phyloP scores from a whole-genome alignment of 148 eudicot species.

The Simmondsia chinensis region DNA sequence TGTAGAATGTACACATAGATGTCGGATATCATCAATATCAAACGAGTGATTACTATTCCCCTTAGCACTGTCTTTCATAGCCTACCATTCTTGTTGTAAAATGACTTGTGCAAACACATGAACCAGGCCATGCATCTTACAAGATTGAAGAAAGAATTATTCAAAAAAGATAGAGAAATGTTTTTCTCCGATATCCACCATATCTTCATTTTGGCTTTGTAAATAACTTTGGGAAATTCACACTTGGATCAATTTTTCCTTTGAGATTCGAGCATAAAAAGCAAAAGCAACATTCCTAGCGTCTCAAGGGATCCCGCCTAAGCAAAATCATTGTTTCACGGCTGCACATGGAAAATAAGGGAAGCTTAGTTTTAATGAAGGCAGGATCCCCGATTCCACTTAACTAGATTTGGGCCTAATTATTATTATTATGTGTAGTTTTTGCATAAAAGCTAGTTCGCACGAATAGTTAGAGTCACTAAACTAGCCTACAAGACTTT shows the following conservation, averaged over 20 bases:
- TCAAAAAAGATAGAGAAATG: not conserved
- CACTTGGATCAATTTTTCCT: conserved; percentile 1
- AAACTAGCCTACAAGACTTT: too few relatives aligned
- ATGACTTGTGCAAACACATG: not conserved
- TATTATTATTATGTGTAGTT: too few relatives aligned
- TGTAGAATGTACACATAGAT: not conserved
- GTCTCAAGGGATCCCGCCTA: not conserved
- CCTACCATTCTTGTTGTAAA: not conserved
- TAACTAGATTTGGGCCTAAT: too few relatives aligned
- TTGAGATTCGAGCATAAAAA: not conserved
- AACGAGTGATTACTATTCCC: too few relatives aligned
- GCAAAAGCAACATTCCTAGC: too few relatives aligned
- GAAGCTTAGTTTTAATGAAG: conserved; percentile 8
- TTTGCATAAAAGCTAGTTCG: too few relatives aligned
- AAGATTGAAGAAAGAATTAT: not conserved
- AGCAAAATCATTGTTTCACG: too few relatives aligned
- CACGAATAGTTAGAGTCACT: too few relatives aligned
- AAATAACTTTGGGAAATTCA: not conserved
- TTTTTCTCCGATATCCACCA: not conserved
- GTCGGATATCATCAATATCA: too few relatives aligned
- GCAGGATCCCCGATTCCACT: too few relatives aligned
- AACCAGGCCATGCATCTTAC: not conserved
- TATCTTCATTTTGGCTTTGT: not conserved
- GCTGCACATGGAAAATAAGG: conserved; percentile 7
- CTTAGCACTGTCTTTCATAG: too few relatives aligned